Percentiles rank a stretch among this genome's conserved stretches.
Evolutionary conservation across 441 rosid genomes (phyloP).

Genomic region (Bruguiera hainesii): DNA sequence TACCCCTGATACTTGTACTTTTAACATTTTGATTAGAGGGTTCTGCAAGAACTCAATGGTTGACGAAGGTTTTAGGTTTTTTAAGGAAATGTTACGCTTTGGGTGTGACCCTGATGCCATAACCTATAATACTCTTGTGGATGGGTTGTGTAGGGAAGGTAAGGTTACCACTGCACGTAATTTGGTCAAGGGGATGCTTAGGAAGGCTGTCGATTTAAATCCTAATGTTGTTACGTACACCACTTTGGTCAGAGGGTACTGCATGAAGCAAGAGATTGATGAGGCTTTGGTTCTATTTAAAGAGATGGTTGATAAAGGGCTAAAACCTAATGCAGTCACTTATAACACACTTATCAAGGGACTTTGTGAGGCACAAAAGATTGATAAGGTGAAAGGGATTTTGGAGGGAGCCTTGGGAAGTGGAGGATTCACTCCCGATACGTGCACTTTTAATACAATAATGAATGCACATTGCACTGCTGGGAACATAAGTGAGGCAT

Average conservation of each 20-base stretch:
- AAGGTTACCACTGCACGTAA: constrained; percentile 69
- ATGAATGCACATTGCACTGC: constrained; percentile 57
- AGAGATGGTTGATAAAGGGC: constrained; percentile 34
- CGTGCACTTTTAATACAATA: constrained; percentile 43
- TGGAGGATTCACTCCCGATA: constrained; percentile 48
- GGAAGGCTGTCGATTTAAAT: constrained; percentile 35
- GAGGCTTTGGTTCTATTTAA: constrained; percentile 55
- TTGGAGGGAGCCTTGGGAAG: constrained; percentile 33
- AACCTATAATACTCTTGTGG: constrained; percentile 75
- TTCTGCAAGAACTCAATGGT: constrained; percentile 78
- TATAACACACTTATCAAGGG: constrained; percentile 37
- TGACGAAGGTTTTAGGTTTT: constrained; percentile 53
- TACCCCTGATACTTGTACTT: constrained; percentile 45
- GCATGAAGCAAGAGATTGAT: constrained; percentile 57
- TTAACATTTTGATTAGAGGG: constrained; percentile 64
- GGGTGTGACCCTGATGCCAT: constrained; percentile 62
- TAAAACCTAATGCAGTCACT: constrained; percentile 52
- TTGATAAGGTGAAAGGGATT: constrained; percentile 53
- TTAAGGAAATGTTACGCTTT: constrained; percentile 53
- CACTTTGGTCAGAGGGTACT: constrained; percentile 74
- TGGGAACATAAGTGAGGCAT: constrained; percentile 57
- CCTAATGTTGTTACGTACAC: constrained; percentile 48
- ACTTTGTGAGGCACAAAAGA: constrained; percentile 56
- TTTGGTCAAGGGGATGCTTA: constrained; percentile 66
- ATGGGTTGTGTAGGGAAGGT: constrained; percentile 81